Conservation (phyloP, 345 rosid species). For the Syzygium aromaticum region DNA sequence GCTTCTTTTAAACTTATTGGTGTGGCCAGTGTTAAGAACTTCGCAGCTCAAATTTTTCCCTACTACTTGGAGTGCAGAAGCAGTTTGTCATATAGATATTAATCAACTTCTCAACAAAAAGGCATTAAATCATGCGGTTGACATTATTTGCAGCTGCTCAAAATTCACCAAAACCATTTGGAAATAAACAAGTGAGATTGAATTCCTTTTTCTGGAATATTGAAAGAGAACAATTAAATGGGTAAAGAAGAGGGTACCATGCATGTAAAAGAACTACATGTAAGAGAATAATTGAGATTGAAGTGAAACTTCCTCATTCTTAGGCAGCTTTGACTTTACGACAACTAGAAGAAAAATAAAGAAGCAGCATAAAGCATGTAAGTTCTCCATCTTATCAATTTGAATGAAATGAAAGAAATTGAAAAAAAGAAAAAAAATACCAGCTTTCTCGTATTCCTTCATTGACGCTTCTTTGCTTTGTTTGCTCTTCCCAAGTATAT, state of each 20-base stretch:
- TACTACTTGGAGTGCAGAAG: neutral
- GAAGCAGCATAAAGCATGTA: neutral
- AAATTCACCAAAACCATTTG: neutral
- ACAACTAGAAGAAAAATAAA: neutral
- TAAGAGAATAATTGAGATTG: neutral
- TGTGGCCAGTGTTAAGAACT: neutral
- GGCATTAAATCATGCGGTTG: neutral
- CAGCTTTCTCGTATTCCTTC: slow-evolving; percentile 20
- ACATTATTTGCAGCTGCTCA: neutral
- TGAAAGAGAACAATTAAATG: neutral
- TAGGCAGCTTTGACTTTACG: neutral
- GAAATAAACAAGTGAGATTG: neutral
- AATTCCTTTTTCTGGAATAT: neutral
- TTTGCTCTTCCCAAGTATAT: neutral
- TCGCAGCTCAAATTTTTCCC: neutral
- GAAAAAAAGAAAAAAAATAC: neutral
- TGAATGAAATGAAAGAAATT: neutral
- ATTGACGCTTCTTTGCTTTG: neutral
- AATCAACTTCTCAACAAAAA: neutral
- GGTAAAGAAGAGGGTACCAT: neutral
- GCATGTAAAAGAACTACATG: neutral
- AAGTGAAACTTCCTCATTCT: neutral
- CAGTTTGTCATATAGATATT: neutral
- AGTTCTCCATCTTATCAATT: neutral
- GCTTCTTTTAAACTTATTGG: neutral